Evolutionary conservation across 2,329 filamentous ascomycete genomes (phyloP), one percentile per base, ranked within the genome.

Genomic region (Calonectria multiphialidica): DNA sequence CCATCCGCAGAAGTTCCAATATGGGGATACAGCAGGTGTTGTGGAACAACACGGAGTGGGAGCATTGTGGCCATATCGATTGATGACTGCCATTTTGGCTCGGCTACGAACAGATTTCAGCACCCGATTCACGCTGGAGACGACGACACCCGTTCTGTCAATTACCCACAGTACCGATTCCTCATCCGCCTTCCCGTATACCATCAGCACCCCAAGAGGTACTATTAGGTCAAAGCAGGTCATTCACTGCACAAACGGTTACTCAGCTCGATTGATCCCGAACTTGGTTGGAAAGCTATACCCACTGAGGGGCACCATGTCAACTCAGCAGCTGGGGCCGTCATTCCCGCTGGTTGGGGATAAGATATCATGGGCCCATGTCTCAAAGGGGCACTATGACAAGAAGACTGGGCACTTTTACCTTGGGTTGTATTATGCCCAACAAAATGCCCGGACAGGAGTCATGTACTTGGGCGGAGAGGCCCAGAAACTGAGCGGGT

Each of bases 211-310:
- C 0, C 68, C 76, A 0, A 81, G 87, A n/a, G 89, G 89, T 1
- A 73, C 53, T 0, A 83, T 91, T 10, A 77, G 76, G 2, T 83
- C 88, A 16, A 82, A 81, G 2, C 84, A 90, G 62, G 80, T 92
- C 5, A 82, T 92, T 6, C 88, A 92, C 74, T 88, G 88, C 47
- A 91, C 89, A 1, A 91, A 92, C 74, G 88, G 83, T 1, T 87
- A 87, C 73, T 83, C 87, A 0, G 80, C 85, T 0, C 85, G 89
- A 50, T 83, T 91, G 6, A 79, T 91, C 3, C 88, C 89, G 0
- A 84, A 82, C 0, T 80, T 90, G 2, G 80, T 82, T 7, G 83
- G 84, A 8, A 86, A 84, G 33, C 74, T 88, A 7, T 84, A 85
- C 5, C 83, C 87, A 0, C 57, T 86, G 0, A 82, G 85, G 2